Evolutionary conservation across 176 grass and related monocot species (phyloP), one percentile per base, ranked within the genome.

Genomic region (Aechmea fasciata): DNA sequence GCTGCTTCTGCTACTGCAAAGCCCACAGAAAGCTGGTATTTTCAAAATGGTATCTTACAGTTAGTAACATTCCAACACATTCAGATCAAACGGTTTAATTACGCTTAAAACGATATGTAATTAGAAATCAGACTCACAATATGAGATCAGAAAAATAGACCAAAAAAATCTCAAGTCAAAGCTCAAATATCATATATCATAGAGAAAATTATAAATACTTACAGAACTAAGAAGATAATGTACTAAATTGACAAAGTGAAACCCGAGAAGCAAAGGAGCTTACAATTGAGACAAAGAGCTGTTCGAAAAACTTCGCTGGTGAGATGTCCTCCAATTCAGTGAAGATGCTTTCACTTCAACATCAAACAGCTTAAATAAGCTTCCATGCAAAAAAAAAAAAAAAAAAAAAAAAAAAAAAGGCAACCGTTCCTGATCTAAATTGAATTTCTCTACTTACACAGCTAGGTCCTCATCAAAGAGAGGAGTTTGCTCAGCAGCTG

Each of bases 401-500:
- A 20, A 23, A 23, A 23, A 11, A 26, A 57, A 13, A 13, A 25
- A 72, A 47, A 19, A n/a, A n/a, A n/a, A n/a, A 20, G 73, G 47
- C 24, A 62, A 79, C 18, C 13, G 47, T 18, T 13, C 29, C 13
- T 59, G 12, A 59, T 14, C 54, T 20, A 59, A 17, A 17, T 20
- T 17, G 10, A 71, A 50, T 19, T 63, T 49, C 67, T 79, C 65
- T 67, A 85, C 93, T 92, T 87, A 97, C 89, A 97, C 89, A 33
- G 89, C 86, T 72, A 97, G 82, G 90, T 97, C 86, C 79, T 97
- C 93, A 85, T 97, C 89, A 77, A 90, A 97, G 68, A 97, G 81
- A n/a, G 93, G 93, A 85, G 89, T 76, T 67, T 97, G 93, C 57
- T 90, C 77, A 57, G 92, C 86, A 77, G 86, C 89, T 59, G 93